These are phyloP conservation scores for Saturnispora besseyi DNA, from an alignment of 805 yeast species.

Conservation along the genomic window DNA sequence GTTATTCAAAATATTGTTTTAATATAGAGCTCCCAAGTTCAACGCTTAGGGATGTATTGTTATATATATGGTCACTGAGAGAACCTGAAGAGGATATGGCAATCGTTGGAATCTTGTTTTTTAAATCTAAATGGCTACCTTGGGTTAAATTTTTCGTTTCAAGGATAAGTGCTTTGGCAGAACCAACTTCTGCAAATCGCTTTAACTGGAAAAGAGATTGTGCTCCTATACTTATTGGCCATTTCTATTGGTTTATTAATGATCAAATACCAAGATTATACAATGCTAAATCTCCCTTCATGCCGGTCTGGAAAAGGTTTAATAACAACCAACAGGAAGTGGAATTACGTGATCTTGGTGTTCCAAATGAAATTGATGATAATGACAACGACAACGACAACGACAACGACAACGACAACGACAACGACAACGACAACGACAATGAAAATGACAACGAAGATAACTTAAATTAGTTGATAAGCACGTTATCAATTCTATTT, in stretches of 20 bases:
- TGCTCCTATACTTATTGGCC: constrained; percentile 37
- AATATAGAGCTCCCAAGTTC: constrained; percentile 31
- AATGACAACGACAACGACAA: background rate
- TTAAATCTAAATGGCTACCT: constrained; percentile 30
- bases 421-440: background rate
- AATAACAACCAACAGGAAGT: background rate
- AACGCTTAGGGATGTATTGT: constrained; percentile 29
- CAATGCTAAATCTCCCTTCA: constrained; percentile 25
- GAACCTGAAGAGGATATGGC: constrained; percentile 33
- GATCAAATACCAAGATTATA: constrained; percentile 35
- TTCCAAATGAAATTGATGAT: background rate
- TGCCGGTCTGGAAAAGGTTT: constrained; percentile 29
- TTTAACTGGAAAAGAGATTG: constrained; percentile 17
- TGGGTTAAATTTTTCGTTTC: constrained; percentile 26
- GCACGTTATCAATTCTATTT: no score
- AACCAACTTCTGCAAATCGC: background rate
- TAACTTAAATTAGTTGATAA: no score
- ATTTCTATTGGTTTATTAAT: constrained; percentile 31
- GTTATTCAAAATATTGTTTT: constrained; percentile 22
- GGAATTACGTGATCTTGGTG: background rate
- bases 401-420: background rate
- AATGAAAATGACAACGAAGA: background rate
- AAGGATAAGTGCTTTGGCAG: constrained; percentile 6
- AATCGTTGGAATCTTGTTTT: constrained; percentile 30
- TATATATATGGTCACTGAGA: constrained; percentile 40